These are phyloP conservation scores for Glarea lozoyensis DNA, from an alignment of 495 filamentous ascomycete genomes.

Conservation along the genomic window DNA sequence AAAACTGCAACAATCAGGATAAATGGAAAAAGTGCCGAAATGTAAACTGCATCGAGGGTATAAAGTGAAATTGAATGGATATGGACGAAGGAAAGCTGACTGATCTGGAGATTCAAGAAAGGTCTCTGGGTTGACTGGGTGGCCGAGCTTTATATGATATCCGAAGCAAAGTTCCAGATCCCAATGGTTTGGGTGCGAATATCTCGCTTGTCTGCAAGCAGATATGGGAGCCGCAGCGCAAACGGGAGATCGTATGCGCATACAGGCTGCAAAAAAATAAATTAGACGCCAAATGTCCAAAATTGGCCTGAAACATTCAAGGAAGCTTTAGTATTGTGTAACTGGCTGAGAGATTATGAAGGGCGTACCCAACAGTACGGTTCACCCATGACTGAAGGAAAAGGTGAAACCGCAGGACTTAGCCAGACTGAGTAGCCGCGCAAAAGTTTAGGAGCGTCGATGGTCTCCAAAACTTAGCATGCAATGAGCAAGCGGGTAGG, in stretches of 20 bases:
- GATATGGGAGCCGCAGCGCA: neutral
- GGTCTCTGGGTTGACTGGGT: slow-evolving; percentile 6
- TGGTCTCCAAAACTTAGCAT: slow-evolving; percentile 4
- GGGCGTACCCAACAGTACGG: neutral
- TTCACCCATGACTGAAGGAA: neutral
- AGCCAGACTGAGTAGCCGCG: slow-evolving; percentile 11
- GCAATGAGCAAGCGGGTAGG: neutral
- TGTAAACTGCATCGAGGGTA: slow-evolving; percentile 10
- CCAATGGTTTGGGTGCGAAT: slow-evolving; percentile 4
- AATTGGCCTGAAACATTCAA: slow-evolving; percentile 16
- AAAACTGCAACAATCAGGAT: neutral
- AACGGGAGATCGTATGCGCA: neutral
- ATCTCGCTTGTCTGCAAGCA: neutral
- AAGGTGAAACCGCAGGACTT: slow-evolving; percentile 18
- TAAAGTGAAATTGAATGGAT: no score
- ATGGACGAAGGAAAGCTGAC: slow-evolving; percentile 11
- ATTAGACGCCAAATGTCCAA: slow-evolving; percentile 15
- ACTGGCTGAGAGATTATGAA: neutral
- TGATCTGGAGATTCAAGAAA: slow-evolving; percentile 6
- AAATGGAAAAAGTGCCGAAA: slow-evolving; percentile 12
- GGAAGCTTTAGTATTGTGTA: slow-evolving; percentile 11
- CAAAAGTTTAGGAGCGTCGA: neutral
- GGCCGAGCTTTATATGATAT: slow-evolving; percentile 18
- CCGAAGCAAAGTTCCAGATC: slow-evolving; percentile 1
- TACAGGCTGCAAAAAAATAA: slow-evolving; percentile 5